Base-by-base conservation (phyloP, 805 yeast genomes). In the Candida nanaspora region DNA sequence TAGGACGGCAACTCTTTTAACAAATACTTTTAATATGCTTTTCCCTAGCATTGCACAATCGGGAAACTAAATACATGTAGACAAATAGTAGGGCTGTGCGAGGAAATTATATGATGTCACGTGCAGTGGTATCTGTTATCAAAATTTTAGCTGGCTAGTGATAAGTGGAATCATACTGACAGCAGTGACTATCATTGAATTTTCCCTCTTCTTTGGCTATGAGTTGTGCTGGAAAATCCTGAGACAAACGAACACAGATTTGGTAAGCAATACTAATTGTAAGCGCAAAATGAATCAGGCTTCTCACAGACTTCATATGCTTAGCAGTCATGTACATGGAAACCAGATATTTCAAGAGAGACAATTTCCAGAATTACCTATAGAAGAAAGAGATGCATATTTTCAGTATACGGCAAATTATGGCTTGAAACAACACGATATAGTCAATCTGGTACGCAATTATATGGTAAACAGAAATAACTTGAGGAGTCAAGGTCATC, bases 361-460 rank as follows among this genome's bases (percentile, higher is more conserved):
- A 34, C 37, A 34, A 25, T 34, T 34, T 13, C 37, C 37, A 14
- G 37, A 34, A n/a, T 20, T 34, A 3, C 37, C 37, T 6, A 9
- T 15, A 3, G 21, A 34, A 3, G 29, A 34, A 22, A 34, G 29
- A 34, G 21, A 23, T 3, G 37, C 37, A 23, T 34, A 34, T 23
- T 34, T 34, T 15, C 21, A 34, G 4, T 16, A 13, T 23, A 5
- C 37, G 4, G 4, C 14, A 14, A 5, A n/a, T 2, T 8, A 19
- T 15, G 21, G 15, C 16, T 23, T 23, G 20, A 34, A n/a, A n/a
- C 37, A 34, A 34, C 11, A 14, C 4, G 23, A 34, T 18, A 15
- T 34, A 19, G 37, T 34, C 3, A 34, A 34, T 16, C 7, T 34
- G 6, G 37, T 34, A 3, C 28, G 37, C 16, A 9, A 34, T 2